Evolutionary conservation across 176 grass and related monocot genomes (phyloP).

Genomic region (Elymus sibiricus): DNA sequence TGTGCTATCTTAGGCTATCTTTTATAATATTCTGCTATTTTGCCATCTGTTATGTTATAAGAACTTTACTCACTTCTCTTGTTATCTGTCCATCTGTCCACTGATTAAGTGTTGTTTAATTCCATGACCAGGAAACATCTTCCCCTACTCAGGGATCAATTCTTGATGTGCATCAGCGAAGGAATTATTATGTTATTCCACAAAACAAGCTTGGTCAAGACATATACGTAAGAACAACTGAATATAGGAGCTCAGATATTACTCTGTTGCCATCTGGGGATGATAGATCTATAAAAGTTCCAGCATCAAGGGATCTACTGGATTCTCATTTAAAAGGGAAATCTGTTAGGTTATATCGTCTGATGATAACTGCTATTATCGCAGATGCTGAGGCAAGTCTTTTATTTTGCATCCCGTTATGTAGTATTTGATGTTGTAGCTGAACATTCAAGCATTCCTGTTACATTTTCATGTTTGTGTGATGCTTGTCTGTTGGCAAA

Average conservation of each 20-base stretch:
- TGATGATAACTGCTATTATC: constrained; percentile 83
- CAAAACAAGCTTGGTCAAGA: constrained; percentile 95
- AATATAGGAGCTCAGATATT: constrained; percentile 54
- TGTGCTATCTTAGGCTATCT: neutral
- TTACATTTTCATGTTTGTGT: neutral
- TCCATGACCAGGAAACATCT: constrained; percentile 57
- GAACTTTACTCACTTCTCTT: constrained; percentile 2
- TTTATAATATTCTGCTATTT: neutral
- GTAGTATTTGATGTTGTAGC: neutral
- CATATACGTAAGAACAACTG: constrained; percentile 71
- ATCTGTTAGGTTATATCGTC: constrained; percentile 40
- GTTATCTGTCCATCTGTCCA: constrained; percentile 24
- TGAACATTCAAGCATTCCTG: constrained; percentile 3
- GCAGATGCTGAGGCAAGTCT: constrained; percentile 81
- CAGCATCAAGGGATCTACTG: constrained; percentile 67
- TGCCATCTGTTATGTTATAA: constrained; percentile 25
- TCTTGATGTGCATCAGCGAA: constrained; percentile 82
- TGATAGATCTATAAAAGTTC: constrained; percentile 81
- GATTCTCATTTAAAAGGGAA: constrained; percentile 66
- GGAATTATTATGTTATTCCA: constrained; percentile 75
- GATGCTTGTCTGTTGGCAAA: constrained; percentile 15
- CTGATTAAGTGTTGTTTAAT: constrained; percentile 16
- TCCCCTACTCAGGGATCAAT: constrained; percentile 57
- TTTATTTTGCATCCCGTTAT: constrained; percentile 19
- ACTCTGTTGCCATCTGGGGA: constrained; percentile 82